These are phyloP conservation scores for Teratosphaeria gauchensis DNA, from an alignment of 2,329 filamentous ascomycete species.

Conservation along the genomic window DNA sequence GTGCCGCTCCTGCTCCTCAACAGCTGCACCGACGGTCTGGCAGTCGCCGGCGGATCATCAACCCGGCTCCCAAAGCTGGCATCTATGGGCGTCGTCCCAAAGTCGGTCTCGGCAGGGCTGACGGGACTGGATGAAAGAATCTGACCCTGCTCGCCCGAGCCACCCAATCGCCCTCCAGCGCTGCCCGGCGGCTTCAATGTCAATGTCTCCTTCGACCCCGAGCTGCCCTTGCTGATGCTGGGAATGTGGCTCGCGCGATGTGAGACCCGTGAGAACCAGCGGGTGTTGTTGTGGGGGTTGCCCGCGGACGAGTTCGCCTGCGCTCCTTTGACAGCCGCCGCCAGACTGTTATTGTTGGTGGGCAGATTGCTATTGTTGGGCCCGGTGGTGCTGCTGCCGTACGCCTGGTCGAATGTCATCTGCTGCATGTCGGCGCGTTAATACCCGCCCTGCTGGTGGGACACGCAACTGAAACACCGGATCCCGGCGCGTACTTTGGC, in stretches of 20 bases:
- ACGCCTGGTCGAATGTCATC: neutral
- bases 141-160: constrained; percentile 13
- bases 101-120: constrained; percentile 20
- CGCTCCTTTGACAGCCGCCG: neutral
- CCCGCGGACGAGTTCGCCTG: neutral
- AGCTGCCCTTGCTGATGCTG: constrained; percentile 8
- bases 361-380: neutral
- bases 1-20: constrained; percentile 6
- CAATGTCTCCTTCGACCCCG: constrained; percentile 6
- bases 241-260: constrained; percentile 22
- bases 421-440: neutral
- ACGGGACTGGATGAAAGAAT: constrained; percentile 9
- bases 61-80: constrained; percentile 20
- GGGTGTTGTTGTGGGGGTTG: constrained; percentile 7
- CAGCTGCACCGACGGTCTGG: constrained; percentile 4
- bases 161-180: constrained; percentile 1
- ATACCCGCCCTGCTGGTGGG: neutral
- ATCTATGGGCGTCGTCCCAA: constrained; percentile 24
- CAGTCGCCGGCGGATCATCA: constrained; percentile 9
- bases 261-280: constrained; percentile 20
- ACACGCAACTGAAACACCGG: neutral
- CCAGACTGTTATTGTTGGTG: neutral
- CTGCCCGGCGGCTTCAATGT: constrained; percentile 10
- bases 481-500: neutral
- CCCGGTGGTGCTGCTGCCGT: neutral